Evolutionary conservation across 202 grass and related monocot species (phyloP).

Genomic region (Panicum virgatum): DNA sequence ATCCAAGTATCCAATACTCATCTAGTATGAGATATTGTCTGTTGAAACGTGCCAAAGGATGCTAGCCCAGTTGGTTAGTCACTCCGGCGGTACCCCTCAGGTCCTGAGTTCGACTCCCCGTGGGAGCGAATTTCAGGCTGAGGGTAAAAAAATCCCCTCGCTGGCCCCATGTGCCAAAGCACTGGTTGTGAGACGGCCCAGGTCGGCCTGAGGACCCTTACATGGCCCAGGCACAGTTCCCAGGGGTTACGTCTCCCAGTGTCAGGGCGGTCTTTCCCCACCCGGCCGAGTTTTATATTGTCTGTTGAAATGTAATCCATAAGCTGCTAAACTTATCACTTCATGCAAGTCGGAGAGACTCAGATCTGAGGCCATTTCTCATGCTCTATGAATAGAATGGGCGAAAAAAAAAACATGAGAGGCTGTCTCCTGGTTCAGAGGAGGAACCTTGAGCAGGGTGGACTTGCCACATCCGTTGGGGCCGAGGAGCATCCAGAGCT

Average conservation of each 20-base stretch:
- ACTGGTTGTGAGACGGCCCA: no score
- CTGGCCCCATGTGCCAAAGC: no score
- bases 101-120: no score
- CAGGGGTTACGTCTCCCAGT: no score
- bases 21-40: neutral
- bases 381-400: neutral
- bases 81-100: no score
- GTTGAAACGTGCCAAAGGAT: neutral
- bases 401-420: slow-evolving; percentile 18
- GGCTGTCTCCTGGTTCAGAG: neutral
- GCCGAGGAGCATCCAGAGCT: slow-evolving; percentile 98
- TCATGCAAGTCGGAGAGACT: neutral
- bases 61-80: neutral
- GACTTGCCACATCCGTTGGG: slow-evolving; percentile 97
- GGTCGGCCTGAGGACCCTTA: no score
- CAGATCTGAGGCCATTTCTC: neutral
- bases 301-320: neutral
- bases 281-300: no score
- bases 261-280: no score
- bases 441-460: slow-evolving; percentile 76
- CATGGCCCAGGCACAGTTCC: no score
- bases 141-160: no score
- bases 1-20: neutral
- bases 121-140: no score
- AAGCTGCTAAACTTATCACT: neutral